A percentile compares a stretch with the other conserved stretches of the same genome.
Conservation (phyloP, 345 rosid genomes). For the Pugionium cornutum region DNA sequence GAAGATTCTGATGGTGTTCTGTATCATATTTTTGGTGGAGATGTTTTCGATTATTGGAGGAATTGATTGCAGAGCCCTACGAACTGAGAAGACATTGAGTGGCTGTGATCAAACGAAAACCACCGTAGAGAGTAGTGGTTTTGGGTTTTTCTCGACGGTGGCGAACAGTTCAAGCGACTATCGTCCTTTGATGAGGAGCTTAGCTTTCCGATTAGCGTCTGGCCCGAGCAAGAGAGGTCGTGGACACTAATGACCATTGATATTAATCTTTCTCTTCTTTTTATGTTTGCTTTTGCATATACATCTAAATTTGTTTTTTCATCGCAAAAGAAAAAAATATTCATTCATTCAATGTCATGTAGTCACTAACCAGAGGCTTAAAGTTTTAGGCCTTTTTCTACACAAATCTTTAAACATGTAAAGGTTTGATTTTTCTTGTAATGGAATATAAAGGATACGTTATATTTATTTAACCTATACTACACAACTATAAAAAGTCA, state of each 20-base stretch:
- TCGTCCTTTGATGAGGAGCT: conserved; percentile 38
- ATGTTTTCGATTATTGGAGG: conserved; percentile 38
- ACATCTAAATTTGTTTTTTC: conserved; percentile 1
- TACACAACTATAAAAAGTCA: no score
- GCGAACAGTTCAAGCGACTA: conserved; percentile 32
- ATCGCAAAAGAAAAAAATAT: not conserved
- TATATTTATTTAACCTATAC: no score
- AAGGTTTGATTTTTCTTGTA: no score
- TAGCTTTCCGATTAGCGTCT: conserved; percentile 60
- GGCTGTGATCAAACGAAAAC: conserved; percentile 30
- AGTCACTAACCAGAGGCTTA: conserved; percentile 29
- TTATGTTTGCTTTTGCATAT: conserved; percentile 20
- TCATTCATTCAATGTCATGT: conserved; percentile 32
- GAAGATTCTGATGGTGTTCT: conserved; percentile 31
- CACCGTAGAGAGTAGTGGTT: conserved; percentile 25
- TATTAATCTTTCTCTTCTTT: not conserved
- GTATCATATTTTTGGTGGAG: conserved; percentile 35
- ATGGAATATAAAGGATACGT: no score
- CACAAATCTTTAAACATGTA: no score
- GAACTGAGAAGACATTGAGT: conserved; percentile 22
- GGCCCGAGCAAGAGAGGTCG: conserved; percentile 83
- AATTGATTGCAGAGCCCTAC: conserved; percentile 53
- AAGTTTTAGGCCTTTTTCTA: no score
- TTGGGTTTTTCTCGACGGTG: conserved; percentile 34
- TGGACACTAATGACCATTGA: conserved; percentile 50